phyloP scores from a whole-genome alignment of 2,329 filamentous ascomycete genomes.

The Trichophyton verrucosum region DNA sequence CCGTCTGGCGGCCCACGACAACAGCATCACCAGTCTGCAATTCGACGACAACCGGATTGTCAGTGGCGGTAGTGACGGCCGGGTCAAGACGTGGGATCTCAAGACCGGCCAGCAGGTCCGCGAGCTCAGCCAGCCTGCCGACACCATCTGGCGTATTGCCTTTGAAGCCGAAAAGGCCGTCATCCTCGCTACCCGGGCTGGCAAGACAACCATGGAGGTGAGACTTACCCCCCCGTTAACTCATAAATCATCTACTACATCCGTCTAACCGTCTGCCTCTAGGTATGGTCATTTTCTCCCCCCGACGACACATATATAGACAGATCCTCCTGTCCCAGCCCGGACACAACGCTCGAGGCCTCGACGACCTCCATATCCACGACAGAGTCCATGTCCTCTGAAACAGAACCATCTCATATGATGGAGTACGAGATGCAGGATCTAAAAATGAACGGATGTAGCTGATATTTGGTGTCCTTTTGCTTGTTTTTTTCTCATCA shows the following conservation, averaged over 20 bases:
- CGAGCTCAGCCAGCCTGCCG: slow-evolving; percentile 79
- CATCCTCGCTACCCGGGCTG: slow-evolving; percentile 74
- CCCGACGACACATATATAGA: slow-evolving; percentile 48
- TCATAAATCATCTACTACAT: neutral
- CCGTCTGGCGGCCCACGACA: slow-evolving; percentile 88
- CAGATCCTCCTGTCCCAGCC: slow-evolving; percentile 1
- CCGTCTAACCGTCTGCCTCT: slow-evolving; percentile 17
- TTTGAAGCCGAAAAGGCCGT: slow-evolving; percentile 98
- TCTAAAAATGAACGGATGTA: slow-evolving; percentile 9
- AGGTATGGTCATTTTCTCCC: slow-evolving; percentile 94
- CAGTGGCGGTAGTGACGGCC: slow-evolving; percentile 89
- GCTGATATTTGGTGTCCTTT: neutral
- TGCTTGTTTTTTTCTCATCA: too few relatives aligned
- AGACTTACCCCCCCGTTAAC: neutral
- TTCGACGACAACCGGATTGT: slow-evolving; percentile 95
- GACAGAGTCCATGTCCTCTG: neutral
- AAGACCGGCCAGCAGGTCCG: slow-evolving; percentile 82
- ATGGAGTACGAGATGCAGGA: slow-evolving; percentile 9
- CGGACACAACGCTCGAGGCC: slow-evolving; percentile 3
- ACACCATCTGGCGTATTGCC: slow-evolving; percentile 93
- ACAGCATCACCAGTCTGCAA: slow-evolving; percentile 93
- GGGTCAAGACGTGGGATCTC: slow-evolving; percentile 96
- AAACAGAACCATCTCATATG: neutral
- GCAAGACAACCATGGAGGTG: slow-evolving; percentile 94
- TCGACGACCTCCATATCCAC: slow-evolving; percentile 1